phyloP scores from a whole-genome alignment of 495 filamentous ascomycete genomes.

The Penicillium bialowiezense region DNA sequence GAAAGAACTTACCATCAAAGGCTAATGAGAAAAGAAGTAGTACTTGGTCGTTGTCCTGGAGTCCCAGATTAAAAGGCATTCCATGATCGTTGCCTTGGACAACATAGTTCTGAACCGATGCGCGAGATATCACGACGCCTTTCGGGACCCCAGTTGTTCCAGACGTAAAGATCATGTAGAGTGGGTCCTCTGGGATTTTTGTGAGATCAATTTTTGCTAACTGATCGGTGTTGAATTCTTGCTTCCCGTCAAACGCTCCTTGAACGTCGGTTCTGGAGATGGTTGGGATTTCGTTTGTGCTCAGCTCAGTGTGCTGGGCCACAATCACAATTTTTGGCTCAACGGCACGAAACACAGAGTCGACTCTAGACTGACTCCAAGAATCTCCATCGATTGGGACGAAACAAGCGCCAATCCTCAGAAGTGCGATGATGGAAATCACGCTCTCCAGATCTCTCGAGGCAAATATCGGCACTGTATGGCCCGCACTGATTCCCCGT shows the following conservation, averaged over 20 bases:
- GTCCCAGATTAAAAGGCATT: background rate
- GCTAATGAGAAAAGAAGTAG: conserved; percentile 6
- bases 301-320: too few species aligned
- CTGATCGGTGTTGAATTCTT: too few species aligned
- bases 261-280: too few species aligned
- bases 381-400: conserved; percentile 24
- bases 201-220: too few species aligned
- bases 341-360: conserved; percentile 5
- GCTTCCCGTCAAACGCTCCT: too few species aligned
- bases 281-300: too few species aligned
- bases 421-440: conserved; percentile 13
- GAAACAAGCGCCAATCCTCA: conserved; percentile 21
- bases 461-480: too few species aligned
- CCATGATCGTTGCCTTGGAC: background rate
- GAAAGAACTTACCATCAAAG: conserved; percentile 4
- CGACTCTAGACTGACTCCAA: conserved; percentile 19
- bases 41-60: conserved; percentile 3
- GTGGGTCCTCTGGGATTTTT: background rate
- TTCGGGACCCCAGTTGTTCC: conserved; percentile 8
- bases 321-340: background rate
- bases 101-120: background rate
- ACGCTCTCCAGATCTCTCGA: conserved; percentile 13
- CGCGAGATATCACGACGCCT: conserved; percentile 1
- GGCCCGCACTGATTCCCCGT: too few species aligned
- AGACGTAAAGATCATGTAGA: conserved; percentile 5